Evolutionary conservation across 169 alveolate genomes (phyloP).

Genomic region (Plasmodium chabaudi): DNA sequence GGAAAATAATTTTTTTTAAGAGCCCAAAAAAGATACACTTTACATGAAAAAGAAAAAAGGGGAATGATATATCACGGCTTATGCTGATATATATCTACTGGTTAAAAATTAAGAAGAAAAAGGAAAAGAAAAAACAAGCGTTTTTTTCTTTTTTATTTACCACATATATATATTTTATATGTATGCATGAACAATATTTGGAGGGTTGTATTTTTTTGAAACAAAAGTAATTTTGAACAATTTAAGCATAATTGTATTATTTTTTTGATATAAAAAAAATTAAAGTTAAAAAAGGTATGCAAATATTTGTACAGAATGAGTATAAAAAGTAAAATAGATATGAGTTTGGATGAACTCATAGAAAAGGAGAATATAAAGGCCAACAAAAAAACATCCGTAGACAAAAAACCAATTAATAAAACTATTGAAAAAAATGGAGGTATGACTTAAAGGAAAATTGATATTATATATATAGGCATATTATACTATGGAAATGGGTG

Average conservation of each 20-base stretch:
- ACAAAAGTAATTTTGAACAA: too few species aligned
- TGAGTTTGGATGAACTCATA: constrained; percentile 76
- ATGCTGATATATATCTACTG: constrained; percentile 4
- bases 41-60: background rate
- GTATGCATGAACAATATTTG: too few species aligned
- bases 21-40: background rate
- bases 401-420: constrained; percentile 44
- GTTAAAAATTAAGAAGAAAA: background rate
- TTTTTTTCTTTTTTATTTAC: constrained; percentile 2
- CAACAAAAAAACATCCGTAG: constrained; percentile 21
- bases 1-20: background rate
- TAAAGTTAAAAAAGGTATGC: constrained; percentile 6
- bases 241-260: too few species aligned
- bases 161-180: background rate
- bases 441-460: background rate
- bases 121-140: background rate
- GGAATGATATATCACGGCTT: background rate
- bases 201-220: too few species aligned
- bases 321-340: constrained; percentile 56
- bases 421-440: constrained; percentile 54
- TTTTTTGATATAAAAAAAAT: background rate
- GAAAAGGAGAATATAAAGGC: constrained; percentile 61
- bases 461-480: too few species aligned
- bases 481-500: too few species aligned
- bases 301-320: constrained; percentile 48